Evolutionary conservation across 2,329 filamentous ascomycete genomes (phyloP), one percentile per base, ranked within the genome.

Genomic region (Canariomyces notabilis): DNA sequence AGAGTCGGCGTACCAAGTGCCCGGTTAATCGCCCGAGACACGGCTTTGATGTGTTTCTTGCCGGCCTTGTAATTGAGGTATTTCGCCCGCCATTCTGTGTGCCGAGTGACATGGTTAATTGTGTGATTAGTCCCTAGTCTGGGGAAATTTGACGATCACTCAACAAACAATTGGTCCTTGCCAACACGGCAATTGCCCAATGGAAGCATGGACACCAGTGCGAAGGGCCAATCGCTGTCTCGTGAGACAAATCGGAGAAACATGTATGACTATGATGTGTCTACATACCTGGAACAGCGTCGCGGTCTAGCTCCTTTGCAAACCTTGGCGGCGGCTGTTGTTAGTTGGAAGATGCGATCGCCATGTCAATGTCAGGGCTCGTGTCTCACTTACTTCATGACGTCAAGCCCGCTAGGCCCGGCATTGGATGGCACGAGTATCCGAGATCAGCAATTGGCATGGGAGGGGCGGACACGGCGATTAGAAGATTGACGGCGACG

Each of bases 21-120:
- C 70, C 80, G 68, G 70, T 78, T 75, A 51, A 93, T 76, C 49
- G 89, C 88, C 51, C 85, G 79, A 19, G 76, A 69, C 42, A 96
- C 83, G 46, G 82, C 82, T 67, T 96, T 97, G 66, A 97, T 76
- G 63, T 89, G 85, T 70, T 96, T 96, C 71, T 97, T 97, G 50
- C 89, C 91, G 46, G 82, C 82, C 76, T 95, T 95, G 75, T 97
- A 97, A 68, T 96, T 82, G 58, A 97, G 77, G 66, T 96, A 97
- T 67, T 95, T 95, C 65, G 83, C 79, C 60, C 87, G 82, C 91
- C 91, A 97, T 79, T 97, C 80, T 83, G 56, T 6, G 9, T 16
- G 38, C 18, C 37, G 26, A 42, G 40, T 37, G 8, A 6, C 33
- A 37, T n/a, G n/a, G n/a, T n/a, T n/a, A n/a, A n/a, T n/a, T n/a